Evolutionary conservation across 2,329 filamentous ascomycete genomes (phyloP).

Genomic region (Penicillium griseofulvum): DNA sequence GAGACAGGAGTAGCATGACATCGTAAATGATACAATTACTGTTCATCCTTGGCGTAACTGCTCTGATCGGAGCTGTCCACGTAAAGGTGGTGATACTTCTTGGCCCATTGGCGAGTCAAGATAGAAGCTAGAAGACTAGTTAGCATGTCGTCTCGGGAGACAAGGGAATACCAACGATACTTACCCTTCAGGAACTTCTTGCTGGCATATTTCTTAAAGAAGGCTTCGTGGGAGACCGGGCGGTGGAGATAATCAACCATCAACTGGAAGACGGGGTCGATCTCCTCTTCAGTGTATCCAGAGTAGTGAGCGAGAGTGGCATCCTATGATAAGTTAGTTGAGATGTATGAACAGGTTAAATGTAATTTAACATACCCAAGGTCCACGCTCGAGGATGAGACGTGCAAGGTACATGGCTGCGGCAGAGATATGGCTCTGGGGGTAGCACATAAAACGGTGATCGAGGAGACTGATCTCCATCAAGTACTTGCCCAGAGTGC

Average conservation of each 20-base stretch:
- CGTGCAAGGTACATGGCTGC: conserved; percentile 93
- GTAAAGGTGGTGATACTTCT: conserved; percentile 60
- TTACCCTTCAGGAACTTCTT: conserved; percentile 99
- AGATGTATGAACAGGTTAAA: background rate
- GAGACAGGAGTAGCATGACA: conserved; percentile 26
- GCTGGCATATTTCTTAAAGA: conserved; percentile 99
- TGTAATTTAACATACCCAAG: conserved; percentile 68
- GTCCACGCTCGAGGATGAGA: conserved; percentile 82
- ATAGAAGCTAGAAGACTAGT: conserved; percentile 68
- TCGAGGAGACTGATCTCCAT: conserved; percentile 96
- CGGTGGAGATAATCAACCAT: conserved; percentile 96
- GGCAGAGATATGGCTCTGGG: conserved; percentile 85
- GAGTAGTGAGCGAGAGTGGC: conserved; percentile 84
- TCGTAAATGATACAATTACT: conserved; percentile 28
- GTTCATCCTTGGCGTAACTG: conserved; percentile 35
- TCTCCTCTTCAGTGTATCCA: conserved; percentile 88
- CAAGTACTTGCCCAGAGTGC: conserved; percentile 94
- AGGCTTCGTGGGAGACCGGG: conserved; percentile 89
- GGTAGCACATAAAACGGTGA: conserved; percentile 86
- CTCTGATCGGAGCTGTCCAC: conserved; percentile 36
- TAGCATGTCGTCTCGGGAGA: conserved; percentile 9
- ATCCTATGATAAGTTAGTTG: conserved; percentile 55
- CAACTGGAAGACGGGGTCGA: conserved; percentile 84
- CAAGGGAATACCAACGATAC: conserved; percentile 18
- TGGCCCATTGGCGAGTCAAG: conserved; percentile 87